Percentiles rank a stretch among this genome's conserved stretches.
These are phyloP conservation scores for Gastrolobium bilobum DNA, from an alignment of 306 rosid genomes.

Conservation along the genomic window DNA sequence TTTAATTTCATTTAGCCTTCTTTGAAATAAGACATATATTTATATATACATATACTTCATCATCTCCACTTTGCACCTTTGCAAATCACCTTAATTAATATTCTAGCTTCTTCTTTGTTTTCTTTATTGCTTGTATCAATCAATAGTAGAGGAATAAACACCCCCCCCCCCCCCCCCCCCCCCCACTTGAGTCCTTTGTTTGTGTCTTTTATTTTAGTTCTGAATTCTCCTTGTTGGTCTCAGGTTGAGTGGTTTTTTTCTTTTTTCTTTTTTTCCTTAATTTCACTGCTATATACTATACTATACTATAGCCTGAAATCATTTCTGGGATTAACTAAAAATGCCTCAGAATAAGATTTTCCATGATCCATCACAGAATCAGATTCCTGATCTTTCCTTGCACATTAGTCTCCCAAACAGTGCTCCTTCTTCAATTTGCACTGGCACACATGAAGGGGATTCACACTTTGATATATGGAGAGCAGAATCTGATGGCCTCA, in stretches of 20 bases:
- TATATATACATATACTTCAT: background rate
- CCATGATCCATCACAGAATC: conserved; percentile 50
- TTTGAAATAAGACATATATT: conserved; percentile 19
- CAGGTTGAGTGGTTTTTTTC: background rate
- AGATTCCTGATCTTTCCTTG: conserved; percentile 89
- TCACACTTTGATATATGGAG: conserved; percentile 65
- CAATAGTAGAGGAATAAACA: conserved; percentile 35
- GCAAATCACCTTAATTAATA: conserved; percentile 30
- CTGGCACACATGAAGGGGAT: conserved; percentile 48
- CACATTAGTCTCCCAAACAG: conserved; percentile 80
- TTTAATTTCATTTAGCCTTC: conserved; percentile 46
- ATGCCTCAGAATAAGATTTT: conserved; percentile 58
- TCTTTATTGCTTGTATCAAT: conserved; percentile 45
- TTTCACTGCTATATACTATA: background rate
- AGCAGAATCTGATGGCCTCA: conserved; percentile 35
- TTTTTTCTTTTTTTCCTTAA: background rate
- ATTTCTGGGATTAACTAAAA: conserved; percentile 40
- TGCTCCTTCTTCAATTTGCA: conserved; percentile 63
- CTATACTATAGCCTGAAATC: conserved; percentile 7
- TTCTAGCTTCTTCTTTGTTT: conserved; percentile 32
- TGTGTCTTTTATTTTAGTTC: conserved; percentile 4
- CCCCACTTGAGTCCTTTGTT: conserved; percentile 34
- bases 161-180: background rate
- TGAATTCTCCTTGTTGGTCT: conserved; percentile 37
- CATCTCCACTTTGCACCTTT: conserved; percentile 37